These are phyloP conservation scores for Candida glucosophila DNA, from an alignment of 1,139 yeast species.

Conservation along the genomic window DNA sequence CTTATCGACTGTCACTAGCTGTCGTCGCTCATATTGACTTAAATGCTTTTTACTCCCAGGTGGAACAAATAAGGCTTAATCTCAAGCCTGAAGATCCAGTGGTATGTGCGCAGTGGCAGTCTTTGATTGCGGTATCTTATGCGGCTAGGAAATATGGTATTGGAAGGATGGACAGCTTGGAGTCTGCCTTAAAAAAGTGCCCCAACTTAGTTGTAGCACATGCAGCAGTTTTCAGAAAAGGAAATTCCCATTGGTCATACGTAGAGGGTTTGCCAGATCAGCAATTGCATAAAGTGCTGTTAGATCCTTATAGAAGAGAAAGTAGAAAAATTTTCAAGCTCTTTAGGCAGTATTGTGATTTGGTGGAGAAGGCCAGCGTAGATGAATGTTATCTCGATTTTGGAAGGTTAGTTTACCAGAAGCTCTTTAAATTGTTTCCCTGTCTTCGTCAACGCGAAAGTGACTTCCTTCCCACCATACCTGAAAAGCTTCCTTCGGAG, in stretches of 20 bases:
- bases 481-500: slow-evolving; percentile 27
- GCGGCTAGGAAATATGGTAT: slow-evolving; percentile 85
- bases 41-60: slow-evolving; percentile 95
- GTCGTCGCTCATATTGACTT: slow-evolving; percentile 81
- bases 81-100: slow-evolving; percentile 66
- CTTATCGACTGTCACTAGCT: slow-evolving; percentile 64
- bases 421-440: slow-evolving; percentile 19
- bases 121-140: slow-evolving; percentile 82
- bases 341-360: slow-evolving; percentile 46
- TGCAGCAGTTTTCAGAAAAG: slow-evolving; percentile 89
- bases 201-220: slow-evolving; percentile 73
- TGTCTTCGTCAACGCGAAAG: slow-evolving; percentile 10
- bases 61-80: slow-evolving; percentile 71
- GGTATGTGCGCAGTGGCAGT: slow-evolving; percentile 90
- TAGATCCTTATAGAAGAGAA: slow-evolving; percentile 87
- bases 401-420: slow-evolving; percentile 37
- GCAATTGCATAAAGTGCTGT: slow-evolving; percentile 65
- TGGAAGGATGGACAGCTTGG: slow-evolving; percentile 63
- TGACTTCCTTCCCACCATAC: slow-evolving; percentile 42
- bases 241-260: slow-evolving; percentile 79
- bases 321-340: slow-evolving; percentile 70
- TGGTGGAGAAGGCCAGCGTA: slow-evolving; percentile 88
- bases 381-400: slow-evolving; percentile 88
- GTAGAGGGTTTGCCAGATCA: slow-evolving; percentile 32
- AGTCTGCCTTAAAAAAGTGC: slow-evolving; percentile 65